Conservation (phyloP, 345 rosid genomes). For the Camelina hispida region DNA sequence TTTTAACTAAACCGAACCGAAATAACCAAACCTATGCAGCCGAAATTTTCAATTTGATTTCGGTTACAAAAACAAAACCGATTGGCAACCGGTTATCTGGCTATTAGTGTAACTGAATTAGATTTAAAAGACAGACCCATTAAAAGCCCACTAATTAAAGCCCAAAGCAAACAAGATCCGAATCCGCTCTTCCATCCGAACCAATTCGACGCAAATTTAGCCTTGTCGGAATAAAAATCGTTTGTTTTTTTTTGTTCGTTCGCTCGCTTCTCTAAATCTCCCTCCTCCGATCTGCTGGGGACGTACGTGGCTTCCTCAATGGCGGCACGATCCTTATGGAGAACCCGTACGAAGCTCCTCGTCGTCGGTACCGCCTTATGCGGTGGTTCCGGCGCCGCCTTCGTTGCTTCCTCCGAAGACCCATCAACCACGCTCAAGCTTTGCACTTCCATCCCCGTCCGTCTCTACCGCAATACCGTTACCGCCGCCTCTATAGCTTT, state of each 20-base stretch:
- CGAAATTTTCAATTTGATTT: too few relatives aligned
- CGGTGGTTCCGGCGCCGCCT: conserved; percentile 66
- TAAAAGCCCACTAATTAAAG: not conserved
- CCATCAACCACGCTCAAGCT: conserved; percentile 73
- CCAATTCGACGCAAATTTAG: conserved; percentile 2
- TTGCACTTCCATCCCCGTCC: conserved; percentile 77
- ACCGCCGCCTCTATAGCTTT: conserved; percentile 89
- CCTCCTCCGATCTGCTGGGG: conserved; percentile 26
- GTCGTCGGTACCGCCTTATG: conserved; percentile 64
- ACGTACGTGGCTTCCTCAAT: conserved; percentile 39
- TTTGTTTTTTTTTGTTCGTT: not conserved
- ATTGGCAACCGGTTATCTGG: too few relatives aligned
- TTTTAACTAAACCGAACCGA: too few relatives aligned
- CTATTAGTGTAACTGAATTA: too few relatives aligned
- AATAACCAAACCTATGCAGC: too few relatives aligned
- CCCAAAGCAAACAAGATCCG: conserved; percentile 15
- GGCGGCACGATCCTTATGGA: conserved; percentile 79
- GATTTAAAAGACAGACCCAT: conserved; percentile 1
- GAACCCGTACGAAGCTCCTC: conserved; percentile 62
- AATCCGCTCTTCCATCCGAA: not conserved
- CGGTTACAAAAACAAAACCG: too few relatives aligned
- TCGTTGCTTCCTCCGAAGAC: conserved; percentile 70
- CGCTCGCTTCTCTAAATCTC: not conserved
- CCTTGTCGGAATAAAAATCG: conserved; percentile 10
- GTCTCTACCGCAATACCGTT: conserved; percentile 67